Base-by-base conservation (phyloP, 2,329 filamentous ascomycete species). In the Gyromitra esculenta region DNA sequence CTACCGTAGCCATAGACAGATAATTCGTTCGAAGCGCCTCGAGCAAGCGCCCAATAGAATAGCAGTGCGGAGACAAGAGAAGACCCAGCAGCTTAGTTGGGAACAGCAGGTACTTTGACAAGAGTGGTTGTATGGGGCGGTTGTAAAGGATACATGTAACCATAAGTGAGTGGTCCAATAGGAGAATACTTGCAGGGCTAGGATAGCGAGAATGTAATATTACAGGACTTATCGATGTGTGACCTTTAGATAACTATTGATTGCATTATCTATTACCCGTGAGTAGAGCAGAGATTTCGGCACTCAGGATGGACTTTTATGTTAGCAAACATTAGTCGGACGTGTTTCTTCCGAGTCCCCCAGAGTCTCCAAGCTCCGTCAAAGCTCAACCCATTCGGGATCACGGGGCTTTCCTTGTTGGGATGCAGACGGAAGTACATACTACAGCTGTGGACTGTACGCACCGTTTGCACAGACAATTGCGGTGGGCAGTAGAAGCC, bases 1-100 rank as follows among this genome's bases (percentile, higher is more conserved):
- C 64, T 59, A 71, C 66, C 50, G 59, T 75, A 45, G 59, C 68
- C 52, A 65, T 72, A 43, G 67, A 62, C 66, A 52, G 69, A 59
- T 54, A 60, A 69, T 52, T 25, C 64, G 59, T 18, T 39, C 41
- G 66, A 67, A 60, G 60, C 69, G 69, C 60, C 54, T 59, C 50
- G 43, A 15, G 60, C 45, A 37, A 25, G 41, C 15, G 60, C 31
- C 67, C 67, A 70, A 64, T 72, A 9, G 25, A 63, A 25, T 59
- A 18, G 7, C 18, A 37, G 15, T 57, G 39, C 39, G 15, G 52
- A 13, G 52, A 50, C 39, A 65, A 41, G 39, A 56, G 37, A 7
- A 48, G 45, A 8, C 13, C 63, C 41, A 67, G 52, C 11, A 56
- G 25, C 15, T 60, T n/a, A 21, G 37, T 25, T 13, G 57, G 37